These are phyloP conservation scores for Kalmusia sp. DNA, from an alignment of 2,329 filamentous ascomycete genomes.

Conservation along the genomic window DNA sequence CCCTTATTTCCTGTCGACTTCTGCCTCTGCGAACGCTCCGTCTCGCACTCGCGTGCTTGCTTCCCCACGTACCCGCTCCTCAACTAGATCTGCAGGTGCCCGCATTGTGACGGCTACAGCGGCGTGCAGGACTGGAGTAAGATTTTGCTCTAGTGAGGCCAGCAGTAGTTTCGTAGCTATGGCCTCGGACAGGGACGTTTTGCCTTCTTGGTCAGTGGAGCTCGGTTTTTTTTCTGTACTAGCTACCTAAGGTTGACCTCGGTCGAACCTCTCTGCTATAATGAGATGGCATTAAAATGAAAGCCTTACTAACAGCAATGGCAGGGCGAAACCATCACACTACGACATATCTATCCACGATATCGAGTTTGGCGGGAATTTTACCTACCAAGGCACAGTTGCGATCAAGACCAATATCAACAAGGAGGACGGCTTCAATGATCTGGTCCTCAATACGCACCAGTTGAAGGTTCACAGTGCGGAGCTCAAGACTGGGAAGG, in stretches of 20 bases:
- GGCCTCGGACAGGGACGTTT: conserved; percentile 56
- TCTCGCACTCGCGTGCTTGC: conserved; percentile 25
- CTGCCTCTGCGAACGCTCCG: conserved; percentile 23
- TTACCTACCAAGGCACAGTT: conserved; percentile 86
- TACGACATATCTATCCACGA: conserved; percentile 84
- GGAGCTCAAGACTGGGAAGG: conserved; percentile 66
- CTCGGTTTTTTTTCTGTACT: not conserved
- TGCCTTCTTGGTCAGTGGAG: conserved; percentile 51
- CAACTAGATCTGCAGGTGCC: conserved; percentile 20
- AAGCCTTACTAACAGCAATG: conserved; percentile 21
- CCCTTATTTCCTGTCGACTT: conserved; percentile 16
- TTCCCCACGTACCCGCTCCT: conserved; percentile 25
- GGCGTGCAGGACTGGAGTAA: conserved; percentile 26
- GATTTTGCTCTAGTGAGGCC: conserved; percentile 41
- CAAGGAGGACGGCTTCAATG: conserved; percentile 67
- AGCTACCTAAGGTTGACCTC: not conserved
- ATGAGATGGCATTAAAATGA: not conserved
- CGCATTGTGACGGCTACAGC: conserved; percentile 19
- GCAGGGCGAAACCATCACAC: conserved; percentile 79
- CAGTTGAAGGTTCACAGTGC: conserved; percentile 78
- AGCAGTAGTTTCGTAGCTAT: conserved; percentile 46
- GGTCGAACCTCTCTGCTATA: not conserved
- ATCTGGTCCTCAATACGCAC: conserved; percentile 84
- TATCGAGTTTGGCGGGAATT: conserved; percentile 73
- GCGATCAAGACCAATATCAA: conserved; percentile 78